Evolutionary conservation across 2,329 filamentous ascomycete species (phyloP).

Genomic region (Rhynchosporium graminicola): DNA sequence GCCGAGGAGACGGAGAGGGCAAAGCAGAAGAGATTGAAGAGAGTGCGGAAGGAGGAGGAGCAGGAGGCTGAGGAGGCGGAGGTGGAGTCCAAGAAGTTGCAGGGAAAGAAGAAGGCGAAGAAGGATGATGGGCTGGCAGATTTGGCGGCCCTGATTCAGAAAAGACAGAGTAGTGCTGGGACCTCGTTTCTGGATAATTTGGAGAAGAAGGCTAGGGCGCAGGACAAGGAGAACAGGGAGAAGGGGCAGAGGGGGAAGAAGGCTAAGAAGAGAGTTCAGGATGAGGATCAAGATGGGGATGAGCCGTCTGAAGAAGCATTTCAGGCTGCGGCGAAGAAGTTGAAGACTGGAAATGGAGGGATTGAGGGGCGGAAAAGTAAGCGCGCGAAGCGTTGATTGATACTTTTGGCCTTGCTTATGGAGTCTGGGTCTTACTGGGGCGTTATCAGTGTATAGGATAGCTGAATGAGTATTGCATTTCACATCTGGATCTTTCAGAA

Average conservation of each 20-base stretch:
- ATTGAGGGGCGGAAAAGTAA: conserved; percentile 30
- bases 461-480: not conserved
- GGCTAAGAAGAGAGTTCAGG: conserved; percentile 51
- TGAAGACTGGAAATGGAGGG: conserved; percentile 38
- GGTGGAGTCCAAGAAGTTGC: conserved; percentile 71
- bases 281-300: conserved; percentile 62
- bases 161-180: conserved; percentile 65
- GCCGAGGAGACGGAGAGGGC: conserved; percentile 70
- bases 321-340: conserved; percentile 54
- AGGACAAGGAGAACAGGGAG: conserved; percentile 43
- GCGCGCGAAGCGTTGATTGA: conserved; percentile 30
- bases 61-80: conserved; percentile 73
- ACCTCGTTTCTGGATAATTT: conserved; percentile 69
- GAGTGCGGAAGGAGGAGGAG: conserved; percentile 65
- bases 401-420: conserved; percentile 9
- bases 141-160: conserved; percentile 74
- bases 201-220: conserved; percentile 72
- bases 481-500: not conserved
- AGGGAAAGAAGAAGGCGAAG: conserved; percentile 48
- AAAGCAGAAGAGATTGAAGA: conserved; percentile 58
- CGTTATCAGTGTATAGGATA: conserved; percentile 5
- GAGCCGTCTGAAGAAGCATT: conserved; percentile 65
- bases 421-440: conserved; percentile 20
- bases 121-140: conserved; percentile 44
- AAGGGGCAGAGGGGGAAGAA: conserved; percentile 55